Percentiles rank a stretch among this genome's conserved stretches.
Conservation (phyloP, 2,329 filamentous ascomycete genomes). For the Colletotrichum sp. region DNA sequence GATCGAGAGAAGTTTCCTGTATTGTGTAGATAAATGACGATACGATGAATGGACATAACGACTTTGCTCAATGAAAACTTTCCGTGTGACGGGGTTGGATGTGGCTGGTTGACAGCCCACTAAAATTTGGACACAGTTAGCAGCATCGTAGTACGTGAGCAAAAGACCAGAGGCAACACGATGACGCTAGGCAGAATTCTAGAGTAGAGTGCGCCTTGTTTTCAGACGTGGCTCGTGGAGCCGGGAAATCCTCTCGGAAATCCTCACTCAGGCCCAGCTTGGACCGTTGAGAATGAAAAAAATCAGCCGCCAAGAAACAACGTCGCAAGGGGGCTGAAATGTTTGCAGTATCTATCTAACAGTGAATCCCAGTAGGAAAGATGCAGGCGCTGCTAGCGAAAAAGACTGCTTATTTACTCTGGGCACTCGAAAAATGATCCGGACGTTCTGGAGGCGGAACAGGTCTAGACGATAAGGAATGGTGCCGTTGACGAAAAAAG, state of each 20-base stretch:
- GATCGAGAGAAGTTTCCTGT: neutral
- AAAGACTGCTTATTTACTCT: conserved; percentile 85
- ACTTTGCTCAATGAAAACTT: neutral
- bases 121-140: neutral
- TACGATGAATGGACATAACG: conserved; percentile 18
- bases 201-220: neutral
- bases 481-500: conserved; percentile 64
- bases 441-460: conserved; percentile 72
- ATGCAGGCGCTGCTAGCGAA: conserved; percentile 97
- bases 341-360: conserved; percentile 98
- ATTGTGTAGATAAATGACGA: conserved; percentile 19
- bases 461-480: conserved; percentile 96
- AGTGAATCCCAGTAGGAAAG: conserved; percentile 73
- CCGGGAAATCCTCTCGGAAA: neutral
- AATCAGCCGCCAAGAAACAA: neutral
- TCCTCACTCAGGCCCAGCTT: neutral
- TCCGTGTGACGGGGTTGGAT: neutral
- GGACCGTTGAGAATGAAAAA: neutral
- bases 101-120: neutral
- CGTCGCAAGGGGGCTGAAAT: conserved; percentile 43
- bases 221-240: neutral
- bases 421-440: conserved; percentile 92
- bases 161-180: neutral
- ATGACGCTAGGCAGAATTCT: neutral
- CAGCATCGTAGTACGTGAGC: neutral